These are phyloP conservation scores for Termitomyces eurrhizus DNA, from an alignment of 768 basidiomycete genomes.

Conservation along the genomic window DNA sequence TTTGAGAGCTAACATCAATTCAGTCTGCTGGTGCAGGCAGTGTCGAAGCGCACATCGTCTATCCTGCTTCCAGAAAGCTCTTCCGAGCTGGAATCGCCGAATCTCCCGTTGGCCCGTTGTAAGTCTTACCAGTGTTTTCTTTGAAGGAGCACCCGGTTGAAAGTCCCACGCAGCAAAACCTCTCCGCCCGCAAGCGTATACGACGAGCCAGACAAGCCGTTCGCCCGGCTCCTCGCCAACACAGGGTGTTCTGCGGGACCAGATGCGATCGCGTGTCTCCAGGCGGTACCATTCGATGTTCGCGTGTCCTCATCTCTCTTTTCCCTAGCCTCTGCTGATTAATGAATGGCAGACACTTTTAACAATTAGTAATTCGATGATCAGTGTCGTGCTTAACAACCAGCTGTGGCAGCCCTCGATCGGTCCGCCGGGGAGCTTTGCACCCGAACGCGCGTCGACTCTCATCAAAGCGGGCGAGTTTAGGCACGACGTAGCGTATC, in stretches of 20 bases:
- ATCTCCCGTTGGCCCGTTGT: conserved; percentile 54
- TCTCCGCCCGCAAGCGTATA: conserved; percentile 41
- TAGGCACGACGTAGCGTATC: conserved; percentile 43
- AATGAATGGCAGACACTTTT: conserved; percentile 35
- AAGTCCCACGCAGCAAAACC: conserved; percentile 40
- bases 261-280: conserved; percentile 39
- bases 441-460: conserved; percentile 40
- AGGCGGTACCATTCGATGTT: conserved; percentile 41
- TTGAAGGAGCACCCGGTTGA: background rate
- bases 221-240: conserved; percentile 37
- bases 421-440: conserved; percentile 47
- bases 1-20: background rate
- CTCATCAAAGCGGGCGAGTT: conserved; percentile 46
- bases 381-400: conserved; percentile 36
- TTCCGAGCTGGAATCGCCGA: conserved; percentile 55
- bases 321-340: background rate
- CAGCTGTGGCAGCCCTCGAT: conserved; percentile 59
- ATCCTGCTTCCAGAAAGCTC: conserved; percentile 29
- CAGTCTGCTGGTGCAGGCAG: conserved; percentile 50
- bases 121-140: conserved; percentile 11
- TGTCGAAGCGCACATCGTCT: conserved; percentile 44
- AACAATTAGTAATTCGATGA: conserved; percentile 44
- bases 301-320: background rate
- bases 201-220: conserved; percentile 50
- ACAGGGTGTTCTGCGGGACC: conserved; percentile 50